A percentile compares a stretch with the other conserved stretches of the same genome.
Conservation (phyloP, 1,284 basidiomycete genomes). For the Volvariella volvacea region DNA sequence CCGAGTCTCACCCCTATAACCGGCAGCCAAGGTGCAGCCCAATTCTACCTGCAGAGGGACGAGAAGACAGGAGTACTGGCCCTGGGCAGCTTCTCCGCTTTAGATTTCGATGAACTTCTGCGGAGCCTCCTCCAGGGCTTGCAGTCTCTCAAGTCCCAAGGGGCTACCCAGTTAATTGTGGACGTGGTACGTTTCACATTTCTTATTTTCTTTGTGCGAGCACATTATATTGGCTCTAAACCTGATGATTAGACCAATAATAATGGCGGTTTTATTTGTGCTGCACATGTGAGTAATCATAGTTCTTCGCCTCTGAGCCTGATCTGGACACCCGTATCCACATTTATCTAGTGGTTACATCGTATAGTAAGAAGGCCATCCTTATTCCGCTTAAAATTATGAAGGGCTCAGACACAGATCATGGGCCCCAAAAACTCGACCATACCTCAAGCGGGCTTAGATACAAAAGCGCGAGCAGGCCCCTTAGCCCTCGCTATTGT, state of each 20-base stretch:
- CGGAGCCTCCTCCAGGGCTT: conserved; percentile 37
- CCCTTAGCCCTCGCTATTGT: conserved; percentile 46
- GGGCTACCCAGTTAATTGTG: conserved; percentile 42
- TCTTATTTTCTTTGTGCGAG: conserved; percentile 7
- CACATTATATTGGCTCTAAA: conserved; percentile 5
- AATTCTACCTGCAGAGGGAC: conserved; percentile 45
- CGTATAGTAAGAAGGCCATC: conserved; percentile 43
- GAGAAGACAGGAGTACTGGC: conserved; percentile 46
- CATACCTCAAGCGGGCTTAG: conserved; percentile 50
- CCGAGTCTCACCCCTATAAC: conserved; percentile 31
- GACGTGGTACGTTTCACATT: conserved; percentile 35
- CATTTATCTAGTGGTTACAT: conserved; percentile 42
- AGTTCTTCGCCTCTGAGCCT: background rate
- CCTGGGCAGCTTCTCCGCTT: conserved; percentile 47
- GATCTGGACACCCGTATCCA: conserved; percentile 5
- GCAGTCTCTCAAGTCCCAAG: conserved; percentile 33
- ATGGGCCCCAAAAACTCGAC: conserved; percentile 46
- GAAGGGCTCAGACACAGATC: too few species aligned
- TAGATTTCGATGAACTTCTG: conserved; percentile 32
- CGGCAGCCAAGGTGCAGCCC: conserved; percentile 39
- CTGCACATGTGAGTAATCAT: conserved; percentile 39
- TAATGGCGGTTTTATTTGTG: conserved; percentile 51
- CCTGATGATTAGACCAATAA: conserved; percentile 38
- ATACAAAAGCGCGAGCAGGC: conserved; percentile 43
- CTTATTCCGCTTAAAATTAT: too few species aligned